A percentile compares a stretch with the other conserved stretches of the same genome.
These are phyloP conservation scores for Cryptococcus maquisensis DNA, from an alignment of 1,284 basidiomycete species.

Conservation along the genomic window DNA sequence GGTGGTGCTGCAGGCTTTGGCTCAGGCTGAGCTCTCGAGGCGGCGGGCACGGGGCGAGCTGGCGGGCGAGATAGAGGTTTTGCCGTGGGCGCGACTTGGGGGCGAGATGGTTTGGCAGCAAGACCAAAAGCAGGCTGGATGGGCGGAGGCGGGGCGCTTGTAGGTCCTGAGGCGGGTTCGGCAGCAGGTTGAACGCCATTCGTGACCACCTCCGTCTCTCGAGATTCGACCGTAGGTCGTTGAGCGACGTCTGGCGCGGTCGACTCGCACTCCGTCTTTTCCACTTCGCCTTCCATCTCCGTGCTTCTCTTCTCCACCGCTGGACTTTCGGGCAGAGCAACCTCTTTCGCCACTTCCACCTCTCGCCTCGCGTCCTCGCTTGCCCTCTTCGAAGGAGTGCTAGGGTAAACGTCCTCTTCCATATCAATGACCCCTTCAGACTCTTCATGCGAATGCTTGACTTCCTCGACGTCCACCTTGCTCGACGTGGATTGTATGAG, in stretches of 20 bases:
- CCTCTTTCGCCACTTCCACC: slow-evolving; percentile 5
- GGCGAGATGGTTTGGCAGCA: neutral
- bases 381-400: neutral
- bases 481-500: slow-evolving; percentile 12
- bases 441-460: neutral
- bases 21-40: neutral
- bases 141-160: too few relatives aligned
- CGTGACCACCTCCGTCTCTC: neutral
- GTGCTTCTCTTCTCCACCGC: neutral
- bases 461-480: slow-evolving; percentile 1
- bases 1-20: neutral
- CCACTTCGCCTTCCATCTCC: neutral
- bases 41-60: neutral
- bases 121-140: neutral
- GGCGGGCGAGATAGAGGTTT: neutral
- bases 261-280: neutral
- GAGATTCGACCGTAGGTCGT: neutral
- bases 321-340: neutral
- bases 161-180: too few relatives aligned
- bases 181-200: too few relatives aligned
- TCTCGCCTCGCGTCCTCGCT: neutral
- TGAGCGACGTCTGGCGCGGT: neutral
- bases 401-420: slow-evolving; percentile 12
- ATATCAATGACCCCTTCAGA: slow-evolving; percentile 12
- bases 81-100: neutral